These are phyloP conservation scores for Coemansia sp. DNA, from an alignment of 192 early-diverging fungal species.

Conservation along the genomic window DNA sequence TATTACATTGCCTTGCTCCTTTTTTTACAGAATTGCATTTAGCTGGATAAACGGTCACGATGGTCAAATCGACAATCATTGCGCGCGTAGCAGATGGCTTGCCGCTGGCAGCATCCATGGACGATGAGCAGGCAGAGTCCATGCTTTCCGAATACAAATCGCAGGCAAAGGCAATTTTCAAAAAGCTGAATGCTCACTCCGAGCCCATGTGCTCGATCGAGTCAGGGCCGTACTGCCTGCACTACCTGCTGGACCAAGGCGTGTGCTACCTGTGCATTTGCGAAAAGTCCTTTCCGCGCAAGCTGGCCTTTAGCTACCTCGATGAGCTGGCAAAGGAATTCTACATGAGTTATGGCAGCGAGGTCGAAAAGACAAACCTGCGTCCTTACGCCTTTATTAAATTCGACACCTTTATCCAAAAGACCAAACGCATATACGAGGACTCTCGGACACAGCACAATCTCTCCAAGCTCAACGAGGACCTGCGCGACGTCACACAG, in stretches of 20 bases:
- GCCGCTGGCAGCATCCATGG: constrained; percentile 92
- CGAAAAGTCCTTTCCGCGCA: constrained; percentile 86
- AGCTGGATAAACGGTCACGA: constrained; percentile 19
- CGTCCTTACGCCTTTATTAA: constrained; percentile 97
- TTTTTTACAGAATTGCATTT: too few relatives aligned
- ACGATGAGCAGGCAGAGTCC: constrained; percentile 78
- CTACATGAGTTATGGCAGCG: constrained; percentile 85
- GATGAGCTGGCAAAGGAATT: constrained; percentile 96
- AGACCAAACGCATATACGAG: constrained; percentile 94
- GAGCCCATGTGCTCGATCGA: constrained; percentile 94
- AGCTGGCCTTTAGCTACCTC: constrained; percentile 91
- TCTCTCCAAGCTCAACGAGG: constrained; percentile 89
- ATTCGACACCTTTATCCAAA: constrained; percentile 99
- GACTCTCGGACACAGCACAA: constrained; percentile 91
- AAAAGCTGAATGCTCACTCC: constrained; percentile 77
- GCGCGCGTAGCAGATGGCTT: constrained; percentile 90
- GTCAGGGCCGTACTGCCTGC: constrained; percentile 82
- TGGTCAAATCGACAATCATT: constrained; percentile 95
- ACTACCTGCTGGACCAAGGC: constrained; percentile 92
- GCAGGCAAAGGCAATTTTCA: constrained; percentile 92
- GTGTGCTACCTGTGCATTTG: constrained; percentile 95
- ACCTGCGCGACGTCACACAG: constrained; percentile 91
- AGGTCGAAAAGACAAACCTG: constrained; percentile 76
- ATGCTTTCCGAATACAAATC: constrained; percentile 90
- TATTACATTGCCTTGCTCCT: too few relatives aligned